Conservation (phyloP, 2,329 filamentous ascomycete genomes). For the Coniochaeta sp. region DNA sequence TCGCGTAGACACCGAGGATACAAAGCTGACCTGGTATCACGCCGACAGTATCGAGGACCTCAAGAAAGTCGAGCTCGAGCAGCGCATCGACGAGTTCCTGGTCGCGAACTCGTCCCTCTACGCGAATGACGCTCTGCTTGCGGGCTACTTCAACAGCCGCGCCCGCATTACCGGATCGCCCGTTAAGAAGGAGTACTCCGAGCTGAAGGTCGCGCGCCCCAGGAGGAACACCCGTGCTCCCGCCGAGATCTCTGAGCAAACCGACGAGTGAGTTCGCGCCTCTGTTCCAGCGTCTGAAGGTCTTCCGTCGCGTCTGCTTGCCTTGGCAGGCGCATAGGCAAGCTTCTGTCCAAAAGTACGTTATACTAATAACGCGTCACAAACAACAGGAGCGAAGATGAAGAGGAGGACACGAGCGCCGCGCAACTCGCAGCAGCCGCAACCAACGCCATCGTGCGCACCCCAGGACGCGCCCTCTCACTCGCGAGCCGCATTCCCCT, state of each 20-base stretch:
- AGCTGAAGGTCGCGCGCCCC: conserved; percentile 35
- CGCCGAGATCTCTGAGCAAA: conserved; percentile 30
- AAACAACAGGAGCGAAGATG: not conserved
- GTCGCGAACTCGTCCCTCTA: conserved; percentile 61
- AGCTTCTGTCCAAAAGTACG: too few species aligned
- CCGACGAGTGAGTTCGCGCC: conserved; percentile 32
- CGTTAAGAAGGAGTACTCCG: conserved; percentile 46
- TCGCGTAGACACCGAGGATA: not conserved
- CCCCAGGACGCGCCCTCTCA: conserved; percentile 44
- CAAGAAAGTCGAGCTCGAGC: conserved; percentile 75
- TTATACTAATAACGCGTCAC: not conserved
- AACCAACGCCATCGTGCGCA: conserved; percentile 39
- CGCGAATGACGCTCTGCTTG: conserved; percentile 55
- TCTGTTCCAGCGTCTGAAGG: not conserved
- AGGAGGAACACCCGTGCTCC: conserved; percentile 36
- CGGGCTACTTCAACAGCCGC: conserved; percentile 69
- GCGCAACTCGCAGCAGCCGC: conserved; percentile 9
- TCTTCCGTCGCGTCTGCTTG: not conserved
- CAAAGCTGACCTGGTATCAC: not conserved
- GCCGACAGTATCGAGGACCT: conserved; percentile 55
- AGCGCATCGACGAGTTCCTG: conserved; percentile 66
- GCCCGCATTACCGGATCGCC: conserved; percentile 52
- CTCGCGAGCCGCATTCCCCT: conserved; percentile 60
- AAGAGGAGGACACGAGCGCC: not conserved
- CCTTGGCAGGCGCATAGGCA: not conserved